A percentile compares a stretch with the other conserved stretches of the same genome.
Conservation (phyloP, 805 yeast species). For the Zygoascus biomembranicola region DNA sequence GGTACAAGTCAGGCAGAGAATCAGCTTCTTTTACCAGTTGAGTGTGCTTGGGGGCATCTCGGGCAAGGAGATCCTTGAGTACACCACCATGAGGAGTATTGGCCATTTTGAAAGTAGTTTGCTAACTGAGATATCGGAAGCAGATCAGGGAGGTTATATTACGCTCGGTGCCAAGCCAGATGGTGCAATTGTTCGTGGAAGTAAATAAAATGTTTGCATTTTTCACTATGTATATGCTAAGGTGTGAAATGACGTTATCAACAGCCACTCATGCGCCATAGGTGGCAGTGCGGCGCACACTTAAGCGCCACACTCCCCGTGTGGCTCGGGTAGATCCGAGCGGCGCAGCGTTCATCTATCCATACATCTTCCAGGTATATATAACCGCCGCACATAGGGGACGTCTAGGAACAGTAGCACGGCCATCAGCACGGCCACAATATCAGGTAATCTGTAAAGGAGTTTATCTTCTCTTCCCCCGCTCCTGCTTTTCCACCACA, state of each 20-base stretch:
- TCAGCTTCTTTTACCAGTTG: constrained; percentile 53
- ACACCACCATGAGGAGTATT: constrained; percentile 85
- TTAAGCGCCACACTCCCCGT: background rate
- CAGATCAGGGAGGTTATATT: background rate
- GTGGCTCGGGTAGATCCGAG: background rate
- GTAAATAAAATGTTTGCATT: background rate
- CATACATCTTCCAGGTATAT: too few relatives aligned
- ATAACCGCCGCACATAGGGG: too few relatives aligned
- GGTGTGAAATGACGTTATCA: constrained; percentile 1
- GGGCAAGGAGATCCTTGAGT: constrained; percentile 72
- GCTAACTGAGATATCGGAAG: background rate
- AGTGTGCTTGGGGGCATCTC: constrained; percentile 60
- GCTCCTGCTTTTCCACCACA: constrained; percentile 52
- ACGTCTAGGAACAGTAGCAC: too few relatives aligned
- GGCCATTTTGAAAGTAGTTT: constrained; percentile 27
- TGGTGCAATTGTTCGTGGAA: background rate
- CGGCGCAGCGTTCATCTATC: too few relatives aligned
- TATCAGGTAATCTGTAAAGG: background rate
- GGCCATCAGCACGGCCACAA: background rate
- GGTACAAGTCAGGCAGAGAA: constrained; percentile 34
- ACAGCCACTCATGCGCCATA: constrained; percentile 1
- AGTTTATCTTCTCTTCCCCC: constrained; percentile 4
- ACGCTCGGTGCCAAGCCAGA: background rate
- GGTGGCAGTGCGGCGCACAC: background rate
- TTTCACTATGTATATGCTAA: background rate